Conservation (phyloP, 2,329 filamentous ascomycete genomes). For the Monilinia fructicola region DNA sequence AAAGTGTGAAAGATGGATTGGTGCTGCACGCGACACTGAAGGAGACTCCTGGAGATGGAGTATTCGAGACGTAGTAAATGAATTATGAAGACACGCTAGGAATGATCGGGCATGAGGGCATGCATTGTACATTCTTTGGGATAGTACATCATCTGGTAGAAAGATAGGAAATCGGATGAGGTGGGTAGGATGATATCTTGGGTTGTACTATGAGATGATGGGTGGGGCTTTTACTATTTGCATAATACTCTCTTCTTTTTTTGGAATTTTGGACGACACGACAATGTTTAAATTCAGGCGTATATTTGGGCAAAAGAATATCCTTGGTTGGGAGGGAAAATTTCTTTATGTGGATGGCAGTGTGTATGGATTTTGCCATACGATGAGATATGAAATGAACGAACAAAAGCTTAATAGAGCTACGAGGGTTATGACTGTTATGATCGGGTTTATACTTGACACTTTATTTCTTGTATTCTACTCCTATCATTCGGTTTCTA, state of each 20-base stretch:
- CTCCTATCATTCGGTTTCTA: slow-evolving; percentile 22
- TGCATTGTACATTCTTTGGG: slow-evolving; percentile 25
- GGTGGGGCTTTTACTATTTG: slow-evolving; percentile 13
- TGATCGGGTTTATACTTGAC: slow-evolving; percentile 24
- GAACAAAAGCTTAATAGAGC: slow-evolving; percentile 23
- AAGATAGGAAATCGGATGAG: slow-evolving; percentile 6
- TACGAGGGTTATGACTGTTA: slow-evolving; percentile 24
- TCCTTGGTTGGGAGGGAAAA: slow-evolving; percentile 7
- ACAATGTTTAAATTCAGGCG: slow-evolving; percentile 3
- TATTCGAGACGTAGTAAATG: slow-evolving; percentile 58
- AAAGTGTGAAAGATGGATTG: slow-evolving; percentile 85
- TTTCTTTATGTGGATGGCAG: not conserved
- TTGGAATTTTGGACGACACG: slow-evolving; percentile 1
- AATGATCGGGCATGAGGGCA: slow-evolving; percentile 7
- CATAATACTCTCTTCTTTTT: slow-evolving; percentile 17
- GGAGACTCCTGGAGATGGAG: slow-evolving; percentile 75
- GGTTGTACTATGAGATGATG: slow-evolving; percentile 23
- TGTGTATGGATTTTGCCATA: slow-evolving; percentile 2
- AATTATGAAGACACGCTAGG: slow-evolving; percentile 24
- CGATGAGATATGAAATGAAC: slow-evolving; percentile 15
- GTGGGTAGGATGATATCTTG: slow-evolving; percentile 19
- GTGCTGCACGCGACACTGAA: slow-evolving; percentile 50
- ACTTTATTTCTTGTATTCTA: slow-evolving; percentile 22
- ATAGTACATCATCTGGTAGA: slow-evolving; percentile 18
- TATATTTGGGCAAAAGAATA: slow-evolving; percentile 12